Evolutionary conservation across 352 stramenopile genomes (phyloP).

Genomic region (Phytophthora megakarya): DNA sequence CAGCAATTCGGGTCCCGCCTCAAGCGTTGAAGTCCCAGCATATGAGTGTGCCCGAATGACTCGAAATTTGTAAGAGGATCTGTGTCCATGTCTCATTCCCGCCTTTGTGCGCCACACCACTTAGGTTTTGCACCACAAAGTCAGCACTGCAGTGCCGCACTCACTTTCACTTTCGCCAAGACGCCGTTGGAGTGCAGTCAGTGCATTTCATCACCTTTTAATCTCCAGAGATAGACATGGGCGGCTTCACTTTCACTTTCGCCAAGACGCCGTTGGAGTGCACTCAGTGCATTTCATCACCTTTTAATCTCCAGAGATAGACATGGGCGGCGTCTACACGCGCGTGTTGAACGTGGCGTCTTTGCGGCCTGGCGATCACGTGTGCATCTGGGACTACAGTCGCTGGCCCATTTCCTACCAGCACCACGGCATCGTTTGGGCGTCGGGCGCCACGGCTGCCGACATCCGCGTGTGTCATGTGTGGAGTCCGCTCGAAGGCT

Average conservation of each 20-base stretch:
- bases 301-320: slow-evolving; percentile 11
- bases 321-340: slow-evolving; percentile 82
- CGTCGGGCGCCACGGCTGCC: slow-evolving; percentile 59
- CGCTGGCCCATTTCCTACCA: slow-evolving; percentile 88
- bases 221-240: slow-evolving; percentile 42
- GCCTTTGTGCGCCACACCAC: slow-evolving; percentile 6
- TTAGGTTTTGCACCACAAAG: too few species aligned
- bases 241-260: slow-evolving; percentile 39
- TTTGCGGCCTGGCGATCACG: slow-evolving; percentile 81
- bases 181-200: slow-evolving; percentile 6
- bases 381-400: slow-evolving; percentile 86
- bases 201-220: slow-evolving; percentile 8
- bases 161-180: slow-evolving; percentile 20
- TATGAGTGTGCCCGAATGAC: background rate
- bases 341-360: slow-evolving; percentile 75
- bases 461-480: slow-evolving; percentile 86
- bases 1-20: slow-evolving; percentile 4
- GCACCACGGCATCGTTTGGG: slow-evolving; percentile 87
- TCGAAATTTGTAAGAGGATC: slow-evolving; percentile 9
- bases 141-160: slow-evolving; percentile 12
- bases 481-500: slow-evolving; percentile 80
- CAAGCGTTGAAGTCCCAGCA: slow-evolving; percentile 20
- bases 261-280: background rate
- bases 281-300: slow-evolving; percentile 12
- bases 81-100: background rate